These are phyloP conservation scores for Rhodotorula sp. DNA, from an alignment of 1,284 basidiomycete species.

Conservation along the genomic window DNA sequence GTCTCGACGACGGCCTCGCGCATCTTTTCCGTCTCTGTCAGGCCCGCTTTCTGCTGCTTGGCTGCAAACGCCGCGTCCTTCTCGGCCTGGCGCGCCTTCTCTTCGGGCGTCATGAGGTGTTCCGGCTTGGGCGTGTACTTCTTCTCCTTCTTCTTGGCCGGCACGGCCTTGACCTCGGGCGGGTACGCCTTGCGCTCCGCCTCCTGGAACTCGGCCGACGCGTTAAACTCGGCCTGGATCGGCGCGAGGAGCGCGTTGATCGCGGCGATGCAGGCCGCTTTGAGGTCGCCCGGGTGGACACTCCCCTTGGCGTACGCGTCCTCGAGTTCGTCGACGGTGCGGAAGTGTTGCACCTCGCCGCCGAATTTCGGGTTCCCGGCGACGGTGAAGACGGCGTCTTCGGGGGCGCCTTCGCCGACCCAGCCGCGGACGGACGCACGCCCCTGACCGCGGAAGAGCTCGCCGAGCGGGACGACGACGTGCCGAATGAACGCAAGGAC, in stretches of 20 bases:
- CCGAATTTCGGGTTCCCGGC: slow-evolving; percentile 38
- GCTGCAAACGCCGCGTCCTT: slow-evolving; percentile 21
- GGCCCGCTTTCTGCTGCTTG: slow-evolving; percentile 2
- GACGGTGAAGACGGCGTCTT: slow-evolving; percentile 32
- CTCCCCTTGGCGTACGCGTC: slow-evolving; percentile 73
- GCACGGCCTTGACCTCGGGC: slow-evolving; percentile 54
- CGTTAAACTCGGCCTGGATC: slow-evolving; percentile 68
- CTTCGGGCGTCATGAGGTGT: slow-evolving; percentile 34
- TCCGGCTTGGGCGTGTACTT: slow-evolving; percentile 41
- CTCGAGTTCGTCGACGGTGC: slow-evolving; percentile 68
- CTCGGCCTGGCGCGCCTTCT: slow-evolving; percentile 36
- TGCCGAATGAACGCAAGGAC: slow-evolving; percentile 83
- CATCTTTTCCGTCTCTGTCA: slow-evolving; percentile 22
- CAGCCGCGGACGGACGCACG: slow-evolving; percentile 39
- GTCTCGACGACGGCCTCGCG: slow-evolving; percentile 28
- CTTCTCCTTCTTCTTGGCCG: slow-evolving; percentile 38
- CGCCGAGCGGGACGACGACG: slow-evolving; percentile 84
- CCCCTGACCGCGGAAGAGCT: slow-evolving; percentile 56
- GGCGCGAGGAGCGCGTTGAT: slow-evolving; percentile 78
- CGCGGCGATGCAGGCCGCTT: slow-evolving; percentile 71
- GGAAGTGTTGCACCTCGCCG: slow-evolving; percentile 25
- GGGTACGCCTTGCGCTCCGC: slow-evolving; percentile 82
- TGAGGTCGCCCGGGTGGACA: slow-evolving; percentile 88
- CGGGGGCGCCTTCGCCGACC: slow-evolving; percentile 47
- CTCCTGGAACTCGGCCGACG: slow-evolving; percentile 75